phyloP scores from a whole-genome alignment of 177 flowering plant genomes.

The Vitis hybrid region DNA sequence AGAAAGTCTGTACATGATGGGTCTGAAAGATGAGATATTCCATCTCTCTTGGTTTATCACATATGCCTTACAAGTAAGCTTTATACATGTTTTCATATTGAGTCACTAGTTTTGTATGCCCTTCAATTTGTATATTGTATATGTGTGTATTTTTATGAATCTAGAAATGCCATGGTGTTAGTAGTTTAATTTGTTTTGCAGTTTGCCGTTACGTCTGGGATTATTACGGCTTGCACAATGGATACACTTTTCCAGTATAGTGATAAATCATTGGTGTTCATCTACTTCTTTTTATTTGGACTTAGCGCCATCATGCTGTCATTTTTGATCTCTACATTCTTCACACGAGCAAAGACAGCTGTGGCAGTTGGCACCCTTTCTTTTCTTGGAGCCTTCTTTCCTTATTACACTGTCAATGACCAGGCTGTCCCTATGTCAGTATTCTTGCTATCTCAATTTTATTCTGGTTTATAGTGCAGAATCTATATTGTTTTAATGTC shows the following conservation, averaged over 20 bases:
- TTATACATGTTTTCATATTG: background rate
- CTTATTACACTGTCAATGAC: slow-evolving; percentile 91
- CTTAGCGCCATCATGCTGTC: slow-evolving; percentile 91
- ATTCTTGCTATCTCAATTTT: slow-evolving; percentile 6
- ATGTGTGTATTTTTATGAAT: background rate
- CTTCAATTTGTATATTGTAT: background rate
- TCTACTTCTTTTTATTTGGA: slow-evolving; percentile 86
- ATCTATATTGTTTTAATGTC: background rate
- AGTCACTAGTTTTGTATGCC: too few relatives aligned
- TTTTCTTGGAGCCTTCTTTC: slow-evolving; percentile 93
- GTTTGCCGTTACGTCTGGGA: slow-evolving; percentile 85
- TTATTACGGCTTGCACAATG: slow-evolving; percentile 88
- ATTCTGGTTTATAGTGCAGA: slow-evolving; percentile 6
- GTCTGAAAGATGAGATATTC: slow-evolving; percentile 82
- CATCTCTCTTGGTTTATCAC: slow-evolving; percentile 91
- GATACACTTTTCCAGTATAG: slow-evolving; percentile 84
- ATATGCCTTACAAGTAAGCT: slow-evolving; percentile 72
- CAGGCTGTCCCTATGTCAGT: slow-evolving; percentile 78
- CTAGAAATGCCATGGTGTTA: background rate
- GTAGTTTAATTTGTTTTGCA: slow-evolving; percentile 35
- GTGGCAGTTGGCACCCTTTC: slow-evolving; percentile 98
- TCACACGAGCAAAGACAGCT: slow-evolving; percentile 94
- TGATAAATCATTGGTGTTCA: slow-evolving; percentile 83
- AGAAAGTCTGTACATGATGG: slow-evolving; percentile 99
- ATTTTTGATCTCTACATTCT: slow-evolving; percentile 89